Evolutionary conservation across 2,329 filamentous ascomycete species (phyloP), one percentile per base, ranked within the genome.

Genomic region (Xylariaceae sp.): DNA sequence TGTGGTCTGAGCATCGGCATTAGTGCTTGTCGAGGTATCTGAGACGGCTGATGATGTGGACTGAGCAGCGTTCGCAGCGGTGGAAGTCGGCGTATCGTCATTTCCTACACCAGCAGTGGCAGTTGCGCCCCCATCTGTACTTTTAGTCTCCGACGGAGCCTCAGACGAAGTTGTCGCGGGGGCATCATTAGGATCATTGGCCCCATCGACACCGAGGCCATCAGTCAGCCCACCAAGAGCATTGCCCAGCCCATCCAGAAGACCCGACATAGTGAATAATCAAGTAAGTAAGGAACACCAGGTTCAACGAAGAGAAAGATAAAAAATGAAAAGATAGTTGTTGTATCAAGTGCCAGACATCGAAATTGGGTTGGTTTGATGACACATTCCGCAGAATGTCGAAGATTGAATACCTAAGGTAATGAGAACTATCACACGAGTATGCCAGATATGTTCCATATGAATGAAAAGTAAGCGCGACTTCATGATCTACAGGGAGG

Each of bases 201-300:
- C 28, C 51, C 60, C 19, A 55, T 31, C 42, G 31, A 5, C 22
- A 10, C 50, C 47, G 9, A 48, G 19, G n/a, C 53, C 47, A 18
- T 59, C 39, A 18, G 48, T 55, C 18, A 36, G 42, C 13, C 31
- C 52, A n/a, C 60, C 62, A 50, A 63, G 50, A 53, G 48, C 42
- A 55, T 54, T 48, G 19, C 61, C 62, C 51, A 64, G 50, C 40
- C 51, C 53, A 48, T 56, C 52, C 47, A 63, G 49, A 61, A 61
- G 62, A 57, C 64, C 64, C 54, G 64, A 62, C 64, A 66, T 66
- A 42, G 50, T 64, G 44, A 50, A 58, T 38, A 38, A 14, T 13
- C 38, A 52, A 49, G 31, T 47, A 60, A 53, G 34, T 45, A 34
- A 39, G 55, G 63, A 64, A 66, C 63, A 57, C 63, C 63, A 63